phyloP scores from a whole-genome alignment of 139 green algal species.

The Closterium sp. region DNA sequence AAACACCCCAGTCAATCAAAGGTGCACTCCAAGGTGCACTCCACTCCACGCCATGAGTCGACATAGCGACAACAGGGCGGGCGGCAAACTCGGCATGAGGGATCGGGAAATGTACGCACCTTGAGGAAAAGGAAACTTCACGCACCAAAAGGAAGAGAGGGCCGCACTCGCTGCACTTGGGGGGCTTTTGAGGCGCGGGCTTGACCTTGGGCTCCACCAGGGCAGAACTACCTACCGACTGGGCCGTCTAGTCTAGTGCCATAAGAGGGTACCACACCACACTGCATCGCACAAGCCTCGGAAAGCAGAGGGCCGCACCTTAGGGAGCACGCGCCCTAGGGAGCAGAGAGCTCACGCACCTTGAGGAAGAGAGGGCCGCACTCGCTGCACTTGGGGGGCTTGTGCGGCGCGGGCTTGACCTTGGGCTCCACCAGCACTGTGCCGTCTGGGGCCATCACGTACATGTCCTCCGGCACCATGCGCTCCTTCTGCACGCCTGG shows the following conservation, averaged over 20 bases:
- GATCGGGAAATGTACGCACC: too few species aligned
- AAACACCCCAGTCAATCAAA: too few species aligned
- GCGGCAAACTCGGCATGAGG: too few species aligned
- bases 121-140: not conserved
- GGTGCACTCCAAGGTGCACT: too few species aligned
- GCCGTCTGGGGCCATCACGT: conserved; percentile 78
- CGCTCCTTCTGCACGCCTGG: conserved; percentile 90
- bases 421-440: conserved; percentile 58
- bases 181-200: conserved; percentile 58
- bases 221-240: too few species aligned
- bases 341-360: too few species aligned
- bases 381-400: conserved; percentile 85
- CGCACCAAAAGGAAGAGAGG: conserved; percentile 50
- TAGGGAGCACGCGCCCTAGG: not conserved
- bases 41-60: too few species aligned
- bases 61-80: too few species aligned
- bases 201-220: conserved; percentile 18
- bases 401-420: conserved; percentile 42
- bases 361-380: conserved; percentile 65
- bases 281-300: too few species aligned
- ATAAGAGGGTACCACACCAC: too few species aligned
- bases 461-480: conserved; percentile 91
- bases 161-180: conserved; percentile 88
- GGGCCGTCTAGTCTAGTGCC: too few species aligned
- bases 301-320: too few species aligned